These are phyloP conservation scores for Diddensiella caesifluorescens DNA, from an alignment of 805 yeast species.

Conservation along the genomic window DNA sequence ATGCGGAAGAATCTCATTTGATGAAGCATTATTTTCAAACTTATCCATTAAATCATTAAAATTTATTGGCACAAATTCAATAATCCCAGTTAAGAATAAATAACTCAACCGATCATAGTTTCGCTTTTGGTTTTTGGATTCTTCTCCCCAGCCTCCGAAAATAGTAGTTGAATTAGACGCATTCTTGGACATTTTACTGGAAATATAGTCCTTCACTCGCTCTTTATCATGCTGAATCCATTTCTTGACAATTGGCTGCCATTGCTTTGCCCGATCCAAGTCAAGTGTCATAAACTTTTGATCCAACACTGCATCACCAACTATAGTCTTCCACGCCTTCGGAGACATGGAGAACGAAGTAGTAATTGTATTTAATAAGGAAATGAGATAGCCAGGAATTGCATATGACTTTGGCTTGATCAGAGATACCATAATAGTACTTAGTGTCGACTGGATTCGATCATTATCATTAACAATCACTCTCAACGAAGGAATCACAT, in stretches of 20 bases:
- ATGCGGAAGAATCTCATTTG: slow-evolving; percentile 31
- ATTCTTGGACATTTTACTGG: slow-evolving; percentile 40
- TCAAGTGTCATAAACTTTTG: slow-evolving; percentile 45
- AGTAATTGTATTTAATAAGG: slow-evolving; percentile 7
- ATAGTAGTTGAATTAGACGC: slow-evolving; percentile 53
- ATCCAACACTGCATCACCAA: slow-evolving; percentile 64
- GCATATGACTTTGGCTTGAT: slow-evolving; percentile 42
- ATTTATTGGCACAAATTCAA: slow-evolving; percentile 47
- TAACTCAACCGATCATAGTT: slow-evolving; percentile 61
- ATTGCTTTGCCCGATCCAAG: slow-evolving; percentile 32
- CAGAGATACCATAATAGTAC: slow-evolving; percentile 49
- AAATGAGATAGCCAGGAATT: slow-evolving; percentile 8
- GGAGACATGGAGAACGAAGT: slow-evolving; percentile 25
- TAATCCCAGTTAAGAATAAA: slow-evolving; percentile 55
- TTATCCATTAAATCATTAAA: slow-evolving; percentile 45
- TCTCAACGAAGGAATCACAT: slow-evolving; percentile 39
- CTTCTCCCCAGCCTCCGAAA: slow-evolving; percentile 66
- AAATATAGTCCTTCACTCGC: slow-evolving; percentile 45
- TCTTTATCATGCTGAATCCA: slow-evolving; percentile 69
- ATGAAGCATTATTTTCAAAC: slow-evolving; percentile 40
- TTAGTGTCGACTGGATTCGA: slow-evolving; percentile 45
- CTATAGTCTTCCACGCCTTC: slow-evolving; percentile 59
- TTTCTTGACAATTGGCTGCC: slow-evolving; percentile 51
- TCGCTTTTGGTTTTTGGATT: slow-evolving; percentile 51
- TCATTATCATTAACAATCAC: slow-evolving; percentile 54